Base-by-base conservation (phyloP, 768 basidiomycete genomes). In the Collybiopsis confluens region DNA sequence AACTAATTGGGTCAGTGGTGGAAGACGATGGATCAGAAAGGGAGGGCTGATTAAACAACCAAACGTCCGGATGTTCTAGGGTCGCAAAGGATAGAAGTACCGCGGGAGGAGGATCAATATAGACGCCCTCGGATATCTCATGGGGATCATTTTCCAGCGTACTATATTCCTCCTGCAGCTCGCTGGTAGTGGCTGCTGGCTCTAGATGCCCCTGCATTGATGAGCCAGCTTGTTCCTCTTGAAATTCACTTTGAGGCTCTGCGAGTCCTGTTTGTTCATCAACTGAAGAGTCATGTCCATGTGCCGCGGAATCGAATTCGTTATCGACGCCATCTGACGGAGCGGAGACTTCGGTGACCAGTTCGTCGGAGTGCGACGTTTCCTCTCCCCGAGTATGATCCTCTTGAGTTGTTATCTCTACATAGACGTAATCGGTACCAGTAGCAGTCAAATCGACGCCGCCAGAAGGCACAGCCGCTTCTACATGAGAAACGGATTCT, bases 61-160 rank as follows among this genome's bases (percentile, higher is more conserved):
- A 77, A 57, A 75, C 72, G 28, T 73, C 67, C 36, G 67, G 58
- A 18, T 70, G 72, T 44, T 72, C 72, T 35, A 65, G 67, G 38
- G 68, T 60, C 54, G 71, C 61, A 30, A 79, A 59, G 33, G 76
- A 72, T 30, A 88, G 63, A 33, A 88, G 69, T 41, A 88, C 84
- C 15, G 85, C 75, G 11, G 88, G 88, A 24, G 88, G 88, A 26
- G 85, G 83, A 56, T 88, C 87, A 48, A 87, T 86, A 64, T 83
- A 88, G 43, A 86, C 82, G 26, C 80, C 87, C 61, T 82, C 81
- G 23, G 78, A 82, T 50, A 82, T 78, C 65, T 81, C 77, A 62
- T 81, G 80, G n/a, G 78, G 78, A 64, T 83, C 75, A 33, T 62
- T 67, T 6, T 42, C 27, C 10, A 36, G 10, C 42, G 27, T 30